Base-by-base conservation (phyloP, 805 yeast species). In the Citeromyces matritensis region DNA sequence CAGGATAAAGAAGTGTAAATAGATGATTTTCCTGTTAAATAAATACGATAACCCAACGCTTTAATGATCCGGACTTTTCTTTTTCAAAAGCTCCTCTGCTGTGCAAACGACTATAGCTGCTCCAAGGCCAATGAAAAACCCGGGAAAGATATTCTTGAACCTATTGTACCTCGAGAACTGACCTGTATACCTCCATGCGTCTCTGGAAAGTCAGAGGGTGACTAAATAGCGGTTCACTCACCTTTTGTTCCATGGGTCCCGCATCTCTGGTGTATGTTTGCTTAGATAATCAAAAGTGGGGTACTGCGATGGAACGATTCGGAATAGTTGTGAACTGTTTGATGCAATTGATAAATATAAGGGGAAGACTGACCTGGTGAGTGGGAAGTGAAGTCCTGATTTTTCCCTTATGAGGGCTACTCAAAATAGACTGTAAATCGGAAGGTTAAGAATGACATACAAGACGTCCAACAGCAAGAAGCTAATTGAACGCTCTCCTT, bases 181-280 rank as follows among this genome's bases (percentile, higher is more conserved):
- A 37, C 91, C 93, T 46, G 73, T 76, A 56, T 73, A 78, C 64
- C 94, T 75, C 94, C 94, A 82, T 30, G 93, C 91, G 51, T 82
- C 94, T 65, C 93, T 76, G 40, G 15, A 27, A 25, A 10, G 24
- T 32, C 15, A 25, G n/a, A 23, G 24, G 12, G 26, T 12, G 27
- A 15, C n/a, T 13, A 15, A 3, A 24, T 25, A 15, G 6, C 11
- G 34, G 14, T 15, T 10, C n/a, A 44, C 53, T 35, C 39, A 50
- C 55, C 55, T 48, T 42, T 57, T 59, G 35, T 58, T 64, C 70
- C 70, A 63, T 31, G 69, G 67, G 39, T 60, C 60, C 33, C 47
- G 21, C 21, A 17, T 17, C 21, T 17, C 21, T 17, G 21, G 5
- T 17, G 6, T 17, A 17, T 17, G 21, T 17, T 7, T 17, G 21